Evolutionary conservation across 1,284 basidiomycete species (phyloP), one percentile per base, ranked within the genome.

Genomic region (Cyathus olla): DNA sequence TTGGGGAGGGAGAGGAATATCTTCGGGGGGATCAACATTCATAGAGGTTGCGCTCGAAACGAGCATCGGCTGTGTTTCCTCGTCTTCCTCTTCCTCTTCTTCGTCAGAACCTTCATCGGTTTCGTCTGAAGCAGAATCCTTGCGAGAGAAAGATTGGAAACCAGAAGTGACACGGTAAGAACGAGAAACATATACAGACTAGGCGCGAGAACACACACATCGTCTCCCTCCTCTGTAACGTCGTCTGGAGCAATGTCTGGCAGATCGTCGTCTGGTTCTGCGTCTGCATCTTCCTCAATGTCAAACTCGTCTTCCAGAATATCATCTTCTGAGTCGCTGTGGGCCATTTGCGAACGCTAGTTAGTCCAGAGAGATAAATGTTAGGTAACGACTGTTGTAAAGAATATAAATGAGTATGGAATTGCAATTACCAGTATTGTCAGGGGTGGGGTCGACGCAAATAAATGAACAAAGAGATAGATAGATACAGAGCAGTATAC

Each of bases 281-380:
- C 81, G 19, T 80, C 80, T 11, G 72, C 77, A 8, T 82, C 82
- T 28, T 83, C 83, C 44, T 86, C 85, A 40, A 80, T 82, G 42
- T 77, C 73, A 56, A 74, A 69, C 21, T 76, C 76, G 24, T 82
- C 79, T 29, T 85, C 85, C 55, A 89, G 80, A 57, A 78, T 83
- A 57, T 90, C 89, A 22, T 88, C 88, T 61, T 92, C 91, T 19
- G 88, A 90, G 72, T 92, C 90, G 71, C 83, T 88, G 62, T 77
- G 81, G 29, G 81, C 73, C 88, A 90, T 90, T 28, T 24, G 11
- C 10, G 48, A 21, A 46, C 13, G 39, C 11, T 40, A 40, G 39
- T 40, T 40, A 11, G 39, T 40, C 13, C n/a, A 11, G 11, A n/a
- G 39, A 40, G 39, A 40, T 40, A n/a, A n/a, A n/a, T n/a, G n/a